Evolutionary conservation across 2,329 filamentous ascomycete species (phyloP).

Genomic region (Sclerotiophoma versabilis): DNA sequence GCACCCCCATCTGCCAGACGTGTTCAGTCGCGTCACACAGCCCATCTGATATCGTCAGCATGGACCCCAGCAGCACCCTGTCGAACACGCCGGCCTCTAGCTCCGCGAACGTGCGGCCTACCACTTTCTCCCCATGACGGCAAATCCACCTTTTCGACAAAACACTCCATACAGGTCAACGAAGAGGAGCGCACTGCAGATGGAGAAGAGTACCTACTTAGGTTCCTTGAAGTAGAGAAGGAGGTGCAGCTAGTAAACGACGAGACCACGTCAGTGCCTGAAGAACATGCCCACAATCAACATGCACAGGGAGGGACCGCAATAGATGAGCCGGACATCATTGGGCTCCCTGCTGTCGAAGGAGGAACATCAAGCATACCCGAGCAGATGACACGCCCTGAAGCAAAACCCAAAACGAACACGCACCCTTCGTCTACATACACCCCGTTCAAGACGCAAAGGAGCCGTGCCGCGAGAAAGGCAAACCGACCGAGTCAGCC

Average conservation of each 20-base stretch:
- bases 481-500: constrained; percentile 30
- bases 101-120: not conserved
- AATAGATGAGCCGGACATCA: not conserved
- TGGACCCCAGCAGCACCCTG: not conserved
- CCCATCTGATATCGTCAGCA: not conserved
- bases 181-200: not conserved
- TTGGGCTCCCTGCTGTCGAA: not conserved
- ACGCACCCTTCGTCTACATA: not conserved
- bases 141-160: constrained; percentile 1
- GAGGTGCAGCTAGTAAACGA: not conserved
- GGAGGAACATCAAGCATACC: not conserved
- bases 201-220: not conserved
- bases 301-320: no score
- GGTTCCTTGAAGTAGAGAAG: not conserved
- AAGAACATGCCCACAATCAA: not conserved
- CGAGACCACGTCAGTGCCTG: not conserved
- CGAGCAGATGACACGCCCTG: not conserved
- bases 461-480: constrained; percentile 25
- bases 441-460: constrained; percentile 17
- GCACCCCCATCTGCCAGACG: not conserved
- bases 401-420: not conserved
- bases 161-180: not conserved
- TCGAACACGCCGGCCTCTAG: not conserved
- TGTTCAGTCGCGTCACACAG: not conserved
- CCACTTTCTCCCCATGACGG: not conserved